Evolutionary conservation across 768 basidiomycete genomes (phyloP).

Genomic region (Leccinum pellstonianum): DNA sequence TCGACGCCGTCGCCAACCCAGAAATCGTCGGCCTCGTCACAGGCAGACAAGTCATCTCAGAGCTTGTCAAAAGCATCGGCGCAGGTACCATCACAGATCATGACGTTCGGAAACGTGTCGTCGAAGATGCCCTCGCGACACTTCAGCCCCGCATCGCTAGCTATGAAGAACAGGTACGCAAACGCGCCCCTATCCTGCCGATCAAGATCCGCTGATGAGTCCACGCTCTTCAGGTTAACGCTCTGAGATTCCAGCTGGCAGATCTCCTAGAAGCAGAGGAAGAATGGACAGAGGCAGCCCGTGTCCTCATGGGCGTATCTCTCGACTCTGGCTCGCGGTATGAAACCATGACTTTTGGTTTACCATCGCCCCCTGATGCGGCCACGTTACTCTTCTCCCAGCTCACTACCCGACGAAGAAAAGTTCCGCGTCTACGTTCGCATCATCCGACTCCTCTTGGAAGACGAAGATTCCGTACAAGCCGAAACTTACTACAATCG

Average conservation of each 20-base stretch:
- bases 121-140: slow-evolving; percentile 69
- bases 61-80: slow-evolving; percentile 70
- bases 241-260: slow-evolving; percentile 84
- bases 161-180: slow-evolving; percentile 88
- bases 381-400: slow-evolving; percentile 21
- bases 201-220: slow-evolving; percentile 7
- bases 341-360: slow-evolving; percentile 14
- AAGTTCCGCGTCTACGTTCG: slow-evolving; percentile 90
- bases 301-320: slow-evolving; percentile 88
- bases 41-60: slow-evolving; percentile 82
- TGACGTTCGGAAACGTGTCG: slow-evolving; percentile 65
- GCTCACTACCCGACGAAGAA: slow-evolving; percentile 73
- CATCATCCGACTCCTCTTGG: slow-evolving; percentile 89
- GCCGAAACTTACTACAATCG: slow-evolving; percentile 99
- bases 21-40: slow-evolving; percentile 83
- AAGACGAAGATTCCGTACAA: slow-evolving; percentile 95
- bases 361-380: slow-evolving; percentile 6
- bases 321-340: slow-evolving; percentile 88
- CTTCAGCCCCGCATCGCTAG: slow-evolving; percentile 81
- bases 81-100: slow-evolving; percentile 52
- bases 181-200: background rate
- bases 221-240: slow-evolving; percentile 58
- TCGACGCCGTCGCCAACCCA: slow-evolving; percentile 80
- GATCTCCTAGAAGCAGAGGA: slow-evolving; percentile 87
- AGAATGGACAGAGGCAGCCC: slow-evolving; percentile 92